Percentiles rank a stretch among this genome's conserved stretches.
Conservation (phyloP, 257 asterid genomes). For the Striga asiatica region DNA sequence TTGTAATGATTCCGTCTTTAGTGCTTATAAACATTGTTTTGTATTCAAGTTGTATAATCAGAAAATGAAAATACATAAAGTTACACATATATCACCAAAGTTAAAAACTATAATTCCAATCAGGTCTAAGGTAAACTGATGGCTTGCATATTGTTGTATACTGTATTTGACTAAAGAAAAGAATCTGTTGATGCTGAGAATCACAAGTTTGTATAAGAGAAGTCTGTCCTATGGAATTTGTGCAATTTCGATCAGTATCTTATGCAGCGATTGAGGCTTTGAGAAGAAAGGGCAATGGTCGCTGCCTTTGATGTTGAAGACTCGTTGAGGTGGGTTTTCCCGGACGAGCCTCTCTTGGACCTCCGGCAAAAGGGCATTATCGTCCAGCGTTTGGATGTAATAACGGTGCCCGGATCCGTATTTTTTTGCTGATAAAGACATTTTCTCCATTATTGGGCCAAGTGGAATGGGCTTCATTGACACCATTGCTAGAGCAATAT, state of each 20-base stretch:
- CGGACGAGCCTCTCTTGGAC: conserved; percentile 89
- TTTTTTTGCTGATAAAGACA: conserved; percentile 54
- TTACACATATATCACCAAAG: too few species aligned
- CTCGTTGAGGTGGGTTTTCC: conserved; percentile 83
- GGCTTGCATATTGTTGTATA: too few species aligned
- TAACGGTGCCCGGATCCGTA: conserved; percentile 69
- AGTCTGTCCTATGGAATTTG: conserved; percentile 50
- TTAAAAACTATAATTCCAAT: too few species aligned
- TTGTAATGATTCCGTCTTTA: too few species aligned
- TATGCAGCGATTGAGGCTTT: conserved; percentile 85
- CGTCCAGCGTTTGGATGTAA: conserved; percentile 76
- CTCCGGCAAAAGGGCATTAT: conserved; percentile 71
- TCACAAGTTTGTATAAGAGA: too few species aligned
- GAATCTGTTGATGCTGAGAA: too few species aligned
- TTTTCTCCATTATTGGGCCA: conserved; percentile 79
- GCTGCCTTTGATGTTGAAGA: conserved; percentile 86
- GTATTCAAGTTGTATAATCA: too few species aligned
- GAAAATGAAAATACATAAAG: too few species aligned
- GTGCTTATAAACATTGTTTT: too few species aligned
- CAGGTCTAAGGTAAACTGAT: too few species aligned
- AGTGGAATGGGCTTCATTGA: conserved; percentile 84
- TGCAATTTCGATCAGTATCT: conserved; percentile 76
- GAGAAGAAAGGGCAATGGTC: conserved; percentile 99
- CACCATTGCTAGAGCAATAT: conserved; percentile 87
- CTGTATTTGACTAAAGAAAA: too few species aligned